Conservation (phyloP, 2,329 filamentous ascomycete genomes). For the Furcasterigmium sp. region DNA sequence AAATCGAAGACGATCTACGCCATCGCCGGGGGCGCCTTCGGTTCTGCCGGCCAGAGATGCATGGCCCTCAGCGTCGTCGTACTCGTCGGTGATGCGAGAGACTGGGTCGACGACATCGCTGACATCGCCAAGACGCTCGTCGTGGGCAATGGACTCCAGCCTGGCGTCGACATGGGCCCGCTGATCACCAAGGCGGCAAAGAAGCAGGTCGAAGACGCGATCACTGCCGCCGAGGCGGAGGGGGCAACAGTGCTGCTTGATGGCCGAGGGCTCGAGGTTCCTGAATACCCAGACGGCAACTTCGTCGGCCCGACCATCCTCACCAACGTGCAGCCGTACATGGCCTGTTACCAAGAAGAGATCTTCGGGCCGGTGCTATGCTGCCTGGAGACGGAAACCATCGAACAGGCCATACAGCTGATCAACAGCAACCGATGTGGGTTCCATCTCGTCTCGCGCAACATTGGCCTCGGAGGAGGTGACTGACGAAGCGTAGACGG, state of each 20-base stretch:
- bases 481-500: conserved; percentile 19
- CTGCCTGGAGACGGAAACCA: conserved; percentile 23
- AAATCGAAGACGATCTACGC: conserved; percentile 64
- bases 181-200: conserved; percentile 15
- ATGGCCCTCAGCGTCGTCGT: conserved; percentile 65
- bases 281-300: conserved; percentile 49
- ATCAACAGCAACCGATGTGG: conserved; percentile 15
- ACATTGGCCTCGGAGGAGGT: neutral
- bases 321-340: conserved; percentile 71
- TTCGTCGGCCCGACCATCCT: conserved; percentile 93
- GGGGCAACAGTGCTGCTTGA: conserved; percentile 15
- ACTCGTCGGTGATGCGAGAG: conserved; percentile 59
- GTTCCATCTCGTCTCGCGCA: neutral
- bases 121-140: conserved; percentile 53
- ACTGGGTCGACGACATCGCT: conserved; percentile 59
- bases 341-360: conserved; percentile 91
- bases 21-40: conserved; percentile 62
- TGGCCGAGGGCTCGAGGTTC: conserved; percentile 13
- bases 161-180: conserved; percentile 14
- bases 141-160: conserved; percentile 14
- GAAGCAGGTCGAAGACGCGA: conserved; percentile 14
- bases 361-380: conserved; percentile 77
- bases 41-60: conserved; percentile 63
- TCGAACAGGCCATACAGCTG: conserved; percentile 25
- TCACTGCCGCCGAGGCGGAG: conserved; percentile 15